Conservation (phyloP, 2,329 filamentous ascomycete genomes). For the Talaromyces sp. region DNA sequence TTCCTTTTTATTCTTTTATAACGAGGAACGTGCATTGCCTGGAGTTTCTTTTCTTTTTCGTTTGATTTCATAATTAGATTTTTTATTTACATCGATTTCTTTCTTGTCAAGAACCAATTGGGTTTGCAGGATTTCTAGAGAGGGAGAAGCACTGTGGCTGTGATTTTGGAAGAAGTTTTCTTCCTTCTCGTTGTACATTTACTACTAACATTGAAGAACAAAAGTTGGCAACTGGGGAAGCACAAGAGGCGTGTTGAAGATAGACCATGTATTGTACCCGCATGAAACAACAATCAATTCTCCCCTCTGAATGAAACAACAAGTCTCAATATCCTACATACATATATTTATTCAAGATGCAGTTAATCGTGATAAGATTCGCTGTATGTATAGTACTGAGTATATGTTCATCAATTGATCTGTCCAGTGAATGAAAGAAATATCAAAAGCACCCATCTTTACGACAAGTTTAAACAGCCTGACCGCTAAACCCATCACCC, state of each 20-base stretch:
- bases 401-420: too few species aligned
- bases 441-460: too few species aligned
- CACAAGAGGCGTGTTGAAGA: not conserved
- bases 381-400: not conserved
- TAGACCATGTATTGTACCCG: not conserved
- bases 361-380: not conserved
- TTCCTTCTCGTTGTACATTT: not conserved
- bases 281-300: not conserved
- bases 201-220: not conserved
- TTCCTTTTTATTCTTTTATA: constrained; percentile 1
- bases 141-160: not conserved
- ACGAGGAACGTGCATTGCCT: constrained; percentile 2
- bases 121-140: not conserved
- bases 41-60: not conserved
- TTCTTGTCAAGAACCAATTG: not conserved
- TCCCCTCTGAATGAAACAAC: not conserved
- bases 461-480: too few species aligned
- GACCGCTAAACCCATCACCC: too few species aligned
- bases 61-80: not conserved
- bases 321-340: too few species aligned
- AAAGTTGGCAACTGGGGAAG: not conserved
- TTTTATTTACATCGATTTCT: not conserved
- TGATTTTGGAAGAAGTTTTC: not conserved
- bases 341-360: not conserved
- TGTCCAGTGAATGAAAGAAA: too few species aligned